phyloP scores from a whole-genome alignment of 768 basidiomycete genomes.

The Termitomyces bulborhizus region DNA sequence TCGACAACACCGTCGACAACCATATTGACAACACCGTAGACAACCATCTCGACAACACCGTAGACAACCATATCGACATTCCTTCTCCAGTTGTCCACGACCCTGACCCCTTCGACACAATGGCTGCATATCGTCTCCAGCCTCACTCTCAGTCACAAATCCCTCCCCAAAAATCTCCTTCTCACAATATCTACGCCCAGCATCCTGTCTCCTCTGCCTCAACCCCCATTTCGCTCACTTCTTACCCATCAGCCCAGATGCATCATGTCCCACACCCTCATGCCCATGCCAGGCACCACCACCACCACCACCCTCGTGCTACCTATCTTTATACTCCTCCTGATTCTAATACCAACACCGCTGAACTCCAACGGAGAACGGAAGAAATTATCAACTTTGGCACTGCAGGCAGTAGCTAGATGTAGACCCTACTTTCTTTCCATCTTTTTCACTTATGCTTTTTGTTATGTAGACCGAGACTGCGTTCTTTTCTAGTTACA shows the following conservation, averaged over 20 bases:
- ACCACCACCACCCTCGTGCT: constrained; percentile 42
- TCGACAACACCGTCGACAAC: not conserved
- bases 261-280: constrained; percentile 80
- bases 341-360: constrained; percentile 24
- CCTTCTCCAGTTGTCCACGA: constrained; percentile 12
- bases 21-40: constrained; percentile 4
- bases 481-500: constrained; percentile 10
- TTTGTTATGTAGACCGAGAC: constrained; percentile 6
- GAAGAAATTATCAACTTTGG: constrained; percentile 47
- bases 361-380: constrained; percentile 34
- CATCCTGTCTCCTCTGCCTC: constrained; percentile 19
- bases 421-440: constrained; percentile 7
- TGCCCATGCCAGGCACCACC: constrained; percentile 66
- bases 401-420: constrained; percentile 18
- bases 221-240: constrained; percentile 42
- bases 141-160: constrained; percentile 2
- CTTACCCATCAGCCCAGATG: constrained; percentile 57
- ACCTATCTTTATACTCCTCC: constrained; percentile 29
- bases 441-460: constrained; percentile 10
- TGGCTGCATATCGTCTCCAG: constrained; percentile 19
- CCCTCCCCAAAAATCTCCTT: constrained; percentile 15
- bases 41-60: constrained; percentile 5
- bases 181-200: constrained; percentile 15
- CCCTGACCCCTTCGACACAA: constrained; percentile 22
- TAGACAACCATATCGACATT: constrained; percentile 6